Conservation (phyloP, 805 yeast genomes). For the Lachancea cidri region DNA sequence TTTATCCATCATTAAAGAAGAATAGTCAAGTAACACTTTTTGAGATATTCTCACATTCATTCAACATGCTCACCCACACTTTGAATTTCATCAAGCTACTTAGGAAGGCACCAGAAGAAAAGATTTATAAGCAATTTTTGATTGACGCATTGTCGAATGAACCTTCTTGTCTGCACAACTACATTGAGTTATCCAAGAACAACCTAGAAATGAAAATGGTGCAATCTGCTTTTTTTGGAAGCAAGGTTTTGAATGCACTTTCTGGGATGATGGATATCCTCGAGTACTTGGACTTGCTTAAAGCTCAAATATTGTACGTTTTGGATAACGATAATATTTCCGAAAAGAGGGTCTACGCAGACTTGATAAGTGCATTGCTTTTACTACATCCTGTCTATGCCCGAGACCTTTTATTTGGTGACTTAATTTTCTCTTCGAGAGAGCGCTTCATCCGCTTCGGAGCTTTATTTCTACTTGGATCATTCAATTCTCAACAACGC, state of each 20-base stretch:
- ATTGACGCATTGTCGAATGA: constrained; percentile 11
- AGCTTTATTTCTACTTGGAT: constrained; percentile 10
- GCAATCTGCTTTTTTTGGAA: constrained; percentile 28
- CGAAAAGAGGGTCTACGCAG: constrained; percentile 4
- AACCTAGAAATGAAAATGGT: constrained; percentile 11
- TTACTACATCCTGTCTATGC: constrained; percentile 8
- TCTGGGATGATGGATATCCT: constrained; percentile 15
- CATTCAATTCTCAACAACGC: constrained; percentile 14
- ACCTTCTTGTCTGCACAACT: constrained; percentile 13
- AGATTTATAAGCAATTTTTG: constrained; percentile 13
- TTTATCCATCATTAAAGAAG: constrained; percentile 20
- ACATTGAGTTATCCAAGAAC: constrained; percentile 5
- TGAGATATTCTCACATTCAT: constrained; percentile 11
- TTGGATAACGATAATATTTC: constrained; percentile 5
- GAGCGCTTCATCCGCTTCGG: constrained; percentile 10
- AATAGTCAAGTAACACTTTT: constrained; percentile 6
- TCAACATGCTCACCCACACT: constrained; percentile 18
- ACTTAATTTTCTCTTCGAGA: constrained; percentile 13
- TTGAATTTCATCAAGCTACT: constrained; percentile 15
- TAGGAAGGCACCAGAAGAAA: constrained; percentile 12
- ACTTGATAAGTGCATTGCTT: constrained; percentile 5
- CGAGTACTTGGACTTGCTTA: constrained; percentile 18
- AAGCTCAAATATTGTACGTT: constrained; percentile 19
- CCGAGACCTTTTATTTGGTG: constrained; percentile 15
- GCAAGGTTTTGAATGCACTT: constrained; percentile 29